Evolutionary conservation across 495 filamentous ascomycete species (phyloP).

Genomic region (Penicillium paxilli): DNA sequence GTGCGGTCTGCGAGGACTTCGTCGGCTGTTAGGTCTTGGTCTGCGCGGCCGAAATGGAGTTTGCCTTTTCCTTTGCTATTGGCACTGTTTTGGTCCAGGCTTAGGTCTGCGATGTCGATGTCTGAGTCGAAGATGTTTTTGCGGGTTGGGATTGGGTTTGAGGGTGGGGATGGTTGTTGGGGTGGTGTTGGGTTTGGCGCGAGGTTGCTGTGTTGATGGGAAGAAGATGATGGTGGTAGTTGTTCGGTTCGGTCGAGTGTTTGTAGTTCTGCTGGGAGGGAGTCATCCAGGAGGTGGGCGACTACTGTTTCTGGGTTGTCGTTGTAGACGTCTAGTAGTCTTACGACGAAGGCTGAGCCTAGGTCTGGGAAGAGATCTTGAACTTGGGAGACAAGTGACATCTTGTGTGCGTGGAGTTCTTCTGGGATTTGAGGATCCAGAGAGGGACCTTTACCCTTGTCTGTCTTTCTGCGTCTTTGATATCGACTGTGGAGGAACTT

Average conservation of each 20-base stretch:
- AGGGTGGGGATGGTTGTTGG: slow-evolving; percentile 23
- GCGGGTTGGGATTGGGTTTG: slow-evolving; percentile 34
- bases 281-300: slow-evolving; percentile 80
- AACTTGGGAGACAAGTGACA: slow-evolving; percentile 81
- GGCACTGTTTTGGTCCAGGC: slow-evolving; percentile 37
- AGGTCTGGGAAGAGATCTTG: slow-evolving; percentile 93
- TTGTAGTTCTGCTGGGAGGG: slow-evolving; percentile 58
- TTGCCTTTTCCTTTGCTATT: slow-evolving; percentile 52
- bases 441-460: slow-evolving; percentile 70
- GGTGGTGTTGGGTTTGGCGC: slow-evolving; percentile 43
- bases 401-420: slow-evolving; percentile 73
- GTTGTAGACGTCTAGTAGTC: slow-evolving; percentile 75
- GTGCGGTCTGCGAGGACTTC: slow-evolving; percentile 50
- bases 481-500: slow-evolving; percentile 54
- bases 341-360: slow-evolving; percentile 77
- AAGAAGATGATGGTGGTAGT: slow-evolving; percentile 26
- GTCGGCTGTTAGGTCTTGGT: slow-evolving; percentile 65
- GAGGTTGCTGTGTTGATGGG: slow-evolving; percentile 15
- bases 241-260: slow-evolving; percentile 40
- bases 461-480: slow-evolving; percentile 54
- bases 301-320: slow-evolving; percentile 79
- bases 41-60: slow-evolving; percentile 75
- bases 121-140: slow-evolving; percentile 72
- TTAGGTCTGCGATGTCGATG: slow-evolving; percentile 77
- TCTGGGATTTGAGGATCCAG: slow-evolving; percentile 40